Conservation (phyloP, 345 rosid species). For the Microthlaspi erraticum region DNA sequence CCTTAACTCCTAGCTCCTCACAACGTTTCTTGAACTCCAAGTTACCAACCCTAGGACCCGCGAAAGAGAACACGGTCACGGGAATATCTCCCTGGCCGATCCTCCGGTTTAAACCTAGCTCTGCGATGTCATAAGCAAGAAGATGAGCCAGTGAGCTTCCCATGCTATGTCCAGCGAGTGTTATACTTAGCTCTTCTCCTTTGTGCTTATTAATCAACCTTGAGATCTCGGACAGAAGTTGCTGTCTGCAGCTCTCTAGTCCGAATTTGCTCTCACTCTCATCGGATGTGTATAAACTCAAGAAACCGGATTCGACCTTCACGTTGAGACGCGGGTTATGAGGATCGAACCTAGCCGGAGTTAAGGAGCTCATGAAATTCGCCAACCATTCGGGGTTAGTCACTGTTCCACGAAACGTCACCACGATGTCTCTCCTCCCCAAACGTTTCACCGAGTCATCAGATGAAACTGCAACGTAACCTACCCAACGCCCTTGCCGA, state of each 20-base stretch:
- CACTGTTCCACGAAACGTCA: constrained; percentile 82
- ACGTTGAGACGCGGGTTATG: constrained; percentile 61
- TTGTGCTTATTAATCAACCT: constrained; percentile 56
- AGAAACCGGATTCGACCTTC: constrained; percentile 83
- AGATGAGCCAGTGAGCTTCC: constrained; percentile 86
- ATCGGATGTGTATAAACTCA: constrained; percentile 78
- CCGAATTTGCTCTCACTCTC: constrained; percentile 70
- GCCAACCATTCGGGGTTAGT: constrained; percentile 79
- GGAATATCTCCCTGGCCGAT: constrained; percentile 39
- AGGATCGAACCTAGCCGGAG: constrained; percentile 77
- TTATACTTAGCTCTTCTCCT: constrained; percentile 72
- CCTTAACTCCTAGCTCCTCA: constrained; percentile 77
- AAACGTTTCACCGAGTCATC: constrained; percentile 53
- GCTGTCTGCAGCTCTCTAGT: constrained; percentile 74
- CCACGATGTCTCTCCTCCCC: constrained; percentile 77
- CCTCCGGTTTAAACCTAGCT: constrained; percentile 59
- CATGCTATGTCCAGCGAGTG: constrained; percentile 88
- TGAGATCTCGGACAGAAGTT: constrained; percentile 78
- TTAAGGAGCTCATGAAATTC: constrained; percentile 74
- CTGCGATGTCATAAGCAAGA: constrained; percentile 79
- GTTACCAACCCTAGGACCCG: constrained; percentile 93
- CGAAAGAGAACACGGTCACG: constrained; percentile 74
- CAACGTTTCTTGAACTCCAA: constrained; percentile 69
- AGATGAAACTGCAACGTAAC: constrained; percentile 70
- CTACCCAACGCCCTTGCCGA: constrained; percentile 69